Percentiles rank a stretch among this genome's conserved stretches.
phyloP scores from a whole-genome alignment of 305 asterid species.

The Salvia sclarea region DNA sequence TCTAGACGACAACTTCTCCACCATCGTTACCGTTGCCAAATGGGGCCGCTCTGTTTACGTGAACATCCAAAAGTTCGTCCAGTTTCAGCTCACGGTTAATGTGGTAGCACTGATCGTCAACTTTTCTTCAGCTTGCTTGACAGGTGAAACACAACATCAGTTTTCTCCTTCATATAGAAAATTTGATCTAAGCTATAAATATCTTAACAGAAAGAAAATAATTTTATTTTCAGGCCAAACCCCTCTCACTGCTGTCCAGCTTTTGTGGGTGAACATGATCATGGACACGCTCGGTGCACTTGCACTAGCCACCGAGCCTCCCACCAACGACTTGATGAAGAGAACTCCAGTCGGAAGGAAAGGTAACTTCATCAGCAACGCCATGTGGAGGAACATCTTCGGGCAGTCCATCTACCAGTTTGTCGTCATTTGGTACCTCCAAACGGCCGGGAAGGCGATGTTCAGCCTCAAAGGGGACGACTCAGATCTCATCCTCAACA shows the following conservation, averaged over 20 bases:
- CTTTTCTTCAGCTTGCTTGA: conserved; percentile 94
- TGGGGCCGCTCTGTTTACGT: conserved; percentile 97
- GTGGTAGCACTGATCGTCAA: conserved; percentile 93
- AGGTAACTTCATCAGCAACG: conserved; percentile 88
- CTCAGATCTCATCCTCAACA: conserved; percentile 75
- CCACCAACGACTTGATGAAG: conserved; percentile 77
- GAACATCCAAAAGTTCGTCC: conserved; percentile 90
- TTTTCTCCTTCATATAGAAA: conserved; percentile 8
- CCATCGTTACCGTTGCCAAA: conserved; percentile 89
- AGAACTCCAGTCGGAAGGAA: conserved; percentile 80
- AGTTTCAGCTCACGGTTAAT: conserved; percentile 90
- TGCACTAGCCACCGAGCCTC: conserved; percentile 97
- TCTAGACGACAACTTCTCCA: conserved; percentile 91
- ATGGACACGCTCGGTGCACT: conserved; percentile 98
- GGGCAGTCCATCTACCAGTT: conserved; percentile 90
- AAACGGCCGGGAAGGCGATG: conserved; percentile 64
- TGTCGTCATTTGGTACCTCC: conserved; percentile 88
- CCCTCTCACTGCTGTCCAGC: conserved; percentile 95
- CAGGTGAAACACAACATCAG: conserved; percentile 47
- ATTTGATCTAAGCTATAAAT: neutral
- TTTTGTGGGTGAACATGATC: conserved; percentile 96
- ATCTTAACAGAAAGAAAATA: no score
- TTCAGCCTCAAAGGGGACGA: conserved; percentile 67
- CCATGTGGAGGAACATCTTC: conserved; percentile 90
- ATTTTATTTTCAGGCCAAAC: conserved; percentile 57